Evolutionary conservation across 2,329 filamentous ascomycete species (phyloP).

Genomic region (Grosmannia clavigera): DNA sequence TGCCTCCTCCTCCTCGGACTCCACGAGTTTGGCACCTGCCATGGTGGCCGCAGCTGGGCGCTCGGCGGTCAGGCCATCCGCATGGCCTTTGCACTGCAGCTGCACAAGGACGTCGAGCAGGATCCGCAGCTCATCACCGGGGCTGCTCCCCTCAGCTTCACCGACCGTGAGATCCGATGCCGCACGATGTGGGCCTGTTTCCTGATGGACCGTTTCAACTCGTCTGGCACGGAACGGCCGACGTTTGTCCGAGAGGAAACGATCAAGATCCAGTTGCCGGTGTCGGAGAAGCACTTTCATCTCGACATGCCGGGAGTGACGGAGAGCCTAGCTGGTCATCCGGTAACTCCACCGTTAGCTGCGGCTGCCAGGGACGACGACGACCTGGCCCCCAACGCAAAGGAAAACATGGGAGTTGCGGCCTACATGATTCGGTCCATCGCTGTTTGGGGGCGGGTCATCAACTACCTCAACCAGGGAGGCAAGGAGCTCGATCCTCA

Average conservation of each 20-base stretch:
- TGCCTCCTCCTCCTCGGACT: slow-evolving; percentile 79
- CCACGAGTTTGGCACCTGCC: slow-evolving; percentile 94
- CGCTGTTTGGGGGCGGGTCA: slow-evolving; percentile 78
- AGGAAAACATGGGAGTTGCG: slow-evolving; percentile 85
- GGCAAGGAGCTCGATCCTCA: slow-evolving; percentile 67
- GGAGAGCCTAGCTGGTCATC: slow-evolving; percentile 59
- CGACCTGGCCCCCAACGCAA: slow-evolving; percentile 52
- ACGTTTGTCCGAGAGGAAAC: slow-evolving; percentile 85
- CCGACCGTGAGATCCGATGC: slow-evolving; percentile 83
- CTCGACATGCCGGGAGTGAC: slow-evolving; percentile 84
- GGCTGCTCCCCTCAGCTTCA: slow-evolving; percentile 63
- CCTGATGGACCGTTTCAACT: slow-evolving; percentile 95
- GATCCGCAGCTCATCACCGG: slow-evolving; percentile 58
- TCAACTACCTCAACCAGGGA: slow-evolving; percentile 82
- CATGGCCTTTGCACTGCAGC: slow-evolving; percentile 91
- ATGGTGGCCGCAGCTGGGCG: slow-evolving; percentile 91
- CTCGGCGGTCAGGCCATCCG: slow-evolving; percentile 88
- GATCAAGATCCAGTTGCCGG: slow-evolving; percentile 77
- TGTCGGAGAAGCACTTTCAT: slow-evolving; percentile 81
- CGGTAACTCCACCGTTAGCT: slow-evolving; percentile 26
- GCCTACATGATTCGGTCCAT: slow-evolving; percentile 81
- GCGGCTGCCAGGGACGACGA: slow-evolving; percentile 50
- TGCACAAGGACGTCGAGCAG: slow-evolving; percentile 82
- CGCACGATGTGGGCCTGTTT: slow-evolving; percentile 98
- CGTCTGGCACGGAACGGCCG: slow-evolving; percentile 83